These are phyloP conservation scores for Cicer chorassanicum DNA, from an alignment of 306 rosid species.

Conservation along the genomic window DNA sequence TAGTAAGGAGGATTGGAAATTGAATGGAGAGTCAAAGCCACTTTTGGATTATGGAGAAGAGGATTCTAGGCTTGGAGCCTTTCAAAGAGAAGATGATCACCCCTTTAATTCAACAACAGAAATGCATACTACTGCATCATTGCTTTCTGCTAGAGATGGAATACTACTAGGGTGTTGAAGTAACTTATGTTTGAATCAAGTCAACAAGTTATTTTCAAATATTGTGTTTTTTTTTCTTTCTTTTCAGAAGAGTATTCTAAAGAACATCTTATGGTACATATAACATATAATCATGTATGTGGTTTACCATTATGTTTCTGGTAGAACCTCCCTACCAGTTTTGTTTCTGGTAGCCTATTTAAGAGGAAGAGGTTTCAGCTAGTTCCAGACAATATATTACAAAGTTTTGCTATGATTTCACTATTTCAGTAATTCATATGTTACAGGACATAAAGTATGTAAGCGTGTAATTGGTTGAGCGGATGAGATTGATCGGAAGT, in stretches of 20 bases:
- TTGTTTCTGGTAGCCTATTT: background rate
- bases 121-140: conserved; percentile 52
- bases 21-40: conserved; percentile 54
- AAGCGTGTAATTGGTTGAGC: too few species aligned
- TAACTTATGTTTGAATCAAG: conserved; percentile 33
- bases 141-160: conserved; percentile 59
- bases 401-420: conserved; percentile 9
- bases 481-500: too few species aligned
- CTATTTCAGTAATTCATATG: conserved; percentile 19
- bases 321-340: conserved; percentile 13
- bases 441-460: conserved; percentile 26
- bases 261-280: background rate
- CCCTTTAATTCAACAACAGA: conserved; percentile 62
- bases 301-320: conserved; percentile 10
- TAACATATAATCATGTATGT: conserved; percentile 17
- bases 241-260: background rate
- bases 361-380: conserved; percentile 1
- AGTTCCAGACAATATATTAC: conserved; percentile 7
- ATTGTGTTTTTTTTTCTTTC: background rate
- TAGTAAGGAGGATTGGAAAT: conserved; percentile 60
- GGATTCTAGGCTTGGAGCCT: conserved; percentile 41
- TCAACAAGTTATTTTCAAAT: conserved; percentile 1
- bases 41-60: conserved; percentile 53
- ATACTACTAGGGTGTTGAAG: conserved; percentile 54
- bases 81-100: conserved; percentile 62